These are phyloP conservation scores for Beauveria medogensis DNA, from an alignment of 2,329 filamentous ascomycete genomes.

Conservation along the genomic window DNA sequence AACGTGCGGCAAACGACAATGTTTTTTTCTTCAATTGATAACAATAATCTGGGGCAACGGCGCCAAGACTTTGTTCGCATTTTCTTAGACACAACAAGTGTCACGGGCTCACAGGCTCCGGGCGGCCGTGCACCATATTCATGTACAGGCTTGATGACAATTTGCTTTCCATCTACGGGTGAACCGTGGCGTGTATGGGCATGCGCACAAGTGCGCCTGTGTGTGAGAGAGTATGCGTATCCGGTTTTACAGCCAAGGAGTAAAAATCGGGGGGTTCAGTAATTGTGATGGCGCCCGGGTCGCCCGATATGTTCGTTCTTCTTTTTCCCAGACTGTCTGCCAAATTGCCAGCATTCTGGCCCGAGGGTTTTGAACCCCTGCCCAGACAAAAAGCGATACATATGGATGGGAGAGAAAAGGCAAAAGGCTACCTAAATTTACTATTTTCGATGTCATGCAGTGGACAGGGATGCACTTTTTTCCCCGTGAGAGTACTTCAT, in stretches of 20 bases:
- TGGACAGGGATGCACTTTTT: background rate
- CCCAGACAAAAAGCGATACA: background rate
- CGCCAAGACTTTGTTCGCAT: background rate
- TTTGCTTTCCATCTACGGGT: background rate
- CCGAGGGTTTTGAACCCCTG: background rate
- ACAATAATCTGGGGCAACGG: background rate
- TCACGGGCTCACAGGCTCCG: background rate
- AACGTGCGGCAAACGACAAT: background rate
- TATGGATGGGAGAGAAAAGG: background rate
- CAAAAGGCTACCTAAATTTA: too few relatives aligned
- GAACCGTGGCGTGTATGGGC: background rate
- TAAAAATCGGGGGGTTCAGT: background rate
- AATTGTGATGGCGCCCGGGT: background rate
- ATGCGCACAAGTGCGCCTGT: background rate
- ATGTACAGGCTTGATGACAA: background rate
- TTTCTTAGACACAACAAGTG: background rate
- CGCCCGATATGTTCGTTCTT: background rate
- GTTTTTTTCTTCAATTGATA: background rate
- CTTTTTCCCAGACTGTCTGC: too few relatives aligned
- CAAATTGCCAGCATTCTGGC: background rate
- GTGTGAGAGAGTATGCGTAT: background rate
- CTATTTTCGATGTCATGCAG: background rate
- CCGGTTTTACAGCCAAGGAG: background rate
- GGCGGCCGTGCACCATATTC: background rate
- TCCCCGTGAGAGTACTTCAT: background rate